Base-by-base conservation (phyloP, 2,329 filamentous ascomycete genomes). In the Byssothecium circinans region DNA sequence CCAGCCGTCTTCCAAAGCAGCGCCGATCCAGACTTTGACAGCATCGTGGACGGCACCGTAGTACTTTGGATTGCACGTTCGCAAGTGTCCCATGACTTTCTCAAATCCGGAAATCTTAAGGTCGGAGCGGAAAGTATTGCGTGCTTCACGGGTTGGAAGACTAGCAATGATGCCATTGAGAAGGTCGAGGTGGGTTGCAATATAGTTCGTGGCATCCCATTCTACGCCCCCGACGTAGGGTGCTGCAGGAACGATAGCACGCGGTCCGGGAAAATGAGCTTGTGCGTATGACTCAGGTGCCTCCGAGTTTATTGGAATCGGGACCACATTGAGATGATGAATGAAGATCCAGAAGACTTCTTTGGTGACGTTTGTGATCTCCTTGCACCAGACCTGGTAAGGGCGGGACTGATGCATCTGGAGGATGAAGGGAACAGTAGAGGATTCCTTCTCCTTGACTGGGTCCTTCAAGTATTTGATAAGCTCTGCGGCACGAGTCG, bases 341-440 rank as follows among this genome's bases (percentile, higher is more conserved):
- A 97, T 79, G 75, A 97, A 99, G 67, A 97, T 97, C 92, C 92
- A 99, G 69, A 99, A 99, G 22, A 97, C 92, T 70, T 99, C 92
- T 71, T 96, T 96, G 34, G 91, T 96, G 39, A 97, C 92, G 61
- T 88, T 91, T 50, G 86, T 86, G 15, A 92, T 84, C 73, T 99
- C 94, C 70, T 91, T 94, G 73, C 87, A 90, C 92, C 92, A 99
- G 2, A 95, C 82, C 27, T 90, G 87, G 70, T 96, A 99, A 0
- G 92, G 92, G 0, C 92, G 83, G 41, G 90, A 83, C 29, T 86
- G 85, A 59, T 88, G 87, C 84, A 97, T 97, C 51, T 91, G 88
- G 18, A 92, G 76, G 38, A 97, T 91, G 67, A 97, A 97, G 2
- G 85, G 85, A 7, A 96, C 77, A 0, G 91, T 89, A 17, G 86